These are phyloP conservation scores for Lineolata rhizophorae DNA, from an alignment of 495 filamentous ascomycete genomes.

Conservation along the genomic window DNA sequence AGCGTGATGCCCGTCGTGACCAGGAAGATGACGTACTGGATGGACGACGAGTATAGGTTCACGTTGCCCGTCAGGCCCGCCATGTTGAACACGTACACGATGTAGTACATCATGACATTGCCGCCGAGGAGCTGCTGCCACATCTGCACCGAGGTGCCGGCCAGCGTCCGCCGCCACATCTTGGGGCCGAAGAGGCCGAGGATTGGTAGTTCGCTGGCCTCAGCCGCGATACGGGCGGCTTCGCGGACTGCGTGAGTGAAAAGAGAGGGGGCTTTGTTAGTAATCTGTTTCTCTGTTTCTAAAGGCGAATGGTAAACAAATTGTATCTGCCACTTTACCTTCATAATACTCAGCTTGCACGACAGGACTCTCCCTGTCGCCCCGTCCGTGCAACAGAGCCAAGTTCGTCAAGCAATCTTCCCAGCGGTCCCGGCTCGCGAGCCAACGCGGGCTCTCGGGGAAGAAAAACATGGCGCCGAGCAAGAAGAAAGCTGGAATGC, in stretches of 20 bases:
- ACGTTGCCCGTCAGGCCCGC: constrained; percentile 38
- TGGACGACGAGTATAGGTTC: constrained; percentile 41
- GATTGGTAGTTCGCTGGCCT: too few species aligned
- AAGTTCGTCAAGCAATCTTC: background rate
- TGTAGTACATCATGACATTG: constrained; percentile 42
- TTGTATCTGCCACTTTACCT: too few species aligned
- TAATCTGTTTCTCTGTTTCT: too few species aligned
- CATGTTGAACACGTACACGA: constrained; percentile 55
- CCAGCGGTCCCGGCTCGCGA: constrained; percentile 6
- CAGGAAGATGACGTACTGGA: constrained; percentile 60
- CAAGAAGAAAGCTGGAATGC: constrained; percentile 1
- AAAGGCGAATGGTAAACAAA: too few species aligned
- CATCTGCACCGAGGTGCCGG: constrained; percentile 44
- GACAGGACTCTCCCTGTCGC: background rate
- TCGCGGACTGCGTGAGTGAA: too few species aligned
- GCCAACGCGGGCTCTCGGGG: constrained; percentile 27
- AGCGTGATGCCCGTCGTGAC: constrained; percentile 45
- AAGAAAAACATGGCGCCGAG: too few species aligned
- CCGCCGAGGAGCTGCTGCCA: constrained; percentile 47
- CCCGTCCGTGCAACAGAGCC: background rate
- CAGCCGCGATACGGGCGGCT: too few species aligned
- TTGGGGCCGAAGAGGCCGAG: constrained; percentile 34
- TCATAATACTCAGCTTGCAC: background rate
- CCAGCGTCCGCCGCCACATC: constrained; percentile 53
- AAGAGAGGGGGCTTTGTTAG: too few species aligned